Conservation (phyloP, 2,329 filamentous ascomycete genomes). For the Colletotrichum australisinense region DNA sequence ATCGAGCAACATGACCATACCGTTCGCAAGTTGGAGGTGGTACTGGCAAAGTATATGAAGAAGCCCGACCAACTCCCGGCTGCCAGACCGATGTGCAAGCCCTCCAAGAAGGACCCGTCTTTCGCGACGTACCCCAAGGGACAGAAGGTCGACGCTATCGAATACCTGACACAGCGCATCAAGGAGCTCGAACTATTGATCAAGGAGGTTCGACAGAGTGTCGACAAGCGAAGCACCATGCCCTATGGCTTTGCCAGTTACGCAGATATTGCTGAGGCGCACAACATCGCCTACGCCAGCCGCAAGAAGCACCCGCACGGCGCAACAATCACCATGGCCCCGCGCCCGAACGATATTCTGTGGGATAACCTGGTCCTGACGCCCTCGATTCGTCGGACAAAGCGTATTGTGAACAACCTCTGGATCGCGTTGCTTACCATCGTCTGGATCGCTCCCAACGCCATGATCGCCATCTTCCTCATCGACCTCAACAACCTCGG, state of each 20-base stretch:
- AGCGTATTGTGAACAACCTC: constrained; percentile 81
- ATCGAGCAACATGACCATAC: constrained; percentile 86
- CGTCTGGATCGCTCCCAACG: constrained; percentile 91
- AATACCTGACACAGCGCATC: constrained; percentile 90
- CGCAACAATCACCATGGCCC: constrained; percentile 81
- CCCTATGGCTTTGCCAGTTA: constrained; percentile 96
- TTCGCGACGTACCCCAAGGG: constrained; percentile 72
- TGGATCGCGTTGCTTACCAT: constrained; percentile 87
- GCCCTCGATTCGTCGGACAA: constrained; percentile 75
- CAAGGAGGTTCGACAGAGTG: constrained; percentile 80
- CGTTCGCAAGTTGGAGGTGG: constrained; percentile 84
- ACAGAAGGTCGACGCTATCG: constrained; percentile 91
- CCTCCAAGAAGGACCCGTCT: constrained; percentile 82
- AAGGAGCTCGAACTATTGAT: constrained; percentile 85
- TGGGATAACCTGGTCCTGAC: constrained; percentile 91
- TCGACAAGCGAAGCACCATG: constrained; percentile 90
- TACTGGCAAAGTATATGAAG: constrained; percentile 90
- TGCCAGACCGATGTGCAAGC: constrained; percentile 80
- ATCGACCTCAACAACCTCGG: constrained; percentile 87
- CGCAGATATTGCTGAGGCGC: constrained; percentile 86
- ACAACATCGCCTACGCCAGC: constrained; percentile 84
- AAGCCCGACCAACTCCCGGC: constrained; percentile 84
- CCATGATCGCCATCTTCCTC: constrained; percentile 92
- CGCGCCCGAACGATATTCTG: constrained; percentile 90
- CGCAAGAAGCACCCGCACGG: constrained; percentile 85